phyloP scores from a whole-genome alignment of 257 asterid species.

The Nicotiana sylvestris region DNA sequence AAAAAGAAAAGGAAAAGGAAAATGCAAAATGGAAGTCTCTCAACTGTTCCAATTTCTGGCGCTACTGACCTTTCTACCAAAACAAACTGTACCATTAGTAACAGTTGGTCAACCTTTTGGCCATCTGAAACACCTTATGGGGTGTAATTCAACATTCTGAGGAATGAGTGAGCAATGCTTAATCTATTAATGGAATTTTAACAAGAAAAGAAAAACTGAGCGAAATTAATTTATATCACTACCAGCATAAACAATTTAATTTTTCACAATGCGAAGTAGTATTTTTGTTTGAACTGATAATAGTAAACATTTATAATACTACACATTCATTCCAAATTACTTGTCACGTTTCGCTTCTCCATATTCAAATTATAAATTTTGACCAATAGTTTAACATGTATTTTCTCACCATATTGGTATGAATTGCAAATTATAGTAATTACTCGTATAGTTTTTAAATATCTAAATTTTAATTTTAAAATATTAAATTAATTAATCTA shows the following conservation, averaged over 20 bases:
- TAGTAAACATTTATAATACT: not conserved
- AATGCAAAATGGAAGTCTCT: not conserved
- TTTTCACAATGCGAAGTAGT: not conserved
- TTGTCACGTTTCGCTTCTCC: too few relatives aligned
- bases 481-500: too few relatives aligned
- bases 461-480: too few relatives aligned
- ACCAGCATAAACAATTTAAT: too few relatives aligned
- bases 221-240: too few relatives aligned
- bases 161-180: not conserved
- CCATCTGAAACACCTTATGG: not conserved
- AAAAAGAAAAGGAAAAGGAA: not conserved
- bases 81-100: conserved; percentile 5
- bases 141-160: not conserved
- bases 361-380: too few relatives aligned
- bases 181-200: not conserved
- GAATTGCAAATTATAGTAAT: too few relatives aligned
- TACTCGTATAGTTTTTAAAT: too few relatives aligned
- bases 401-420: too few relatives aligned
- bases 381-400: too few relatives aligned
- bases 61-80: not conserved
- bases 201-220: not conserved
- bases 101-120: conserved; percentile 3
- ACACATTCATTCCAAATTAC: too few relatives aligned
- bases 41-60: conserved; percentile 4
- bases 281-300: too few relatives aligned